Evolutionary conservation across 2,329 filamentous ascomycete species (phyloP).

Genomic region (Paecilomyces niveus): DNA sequence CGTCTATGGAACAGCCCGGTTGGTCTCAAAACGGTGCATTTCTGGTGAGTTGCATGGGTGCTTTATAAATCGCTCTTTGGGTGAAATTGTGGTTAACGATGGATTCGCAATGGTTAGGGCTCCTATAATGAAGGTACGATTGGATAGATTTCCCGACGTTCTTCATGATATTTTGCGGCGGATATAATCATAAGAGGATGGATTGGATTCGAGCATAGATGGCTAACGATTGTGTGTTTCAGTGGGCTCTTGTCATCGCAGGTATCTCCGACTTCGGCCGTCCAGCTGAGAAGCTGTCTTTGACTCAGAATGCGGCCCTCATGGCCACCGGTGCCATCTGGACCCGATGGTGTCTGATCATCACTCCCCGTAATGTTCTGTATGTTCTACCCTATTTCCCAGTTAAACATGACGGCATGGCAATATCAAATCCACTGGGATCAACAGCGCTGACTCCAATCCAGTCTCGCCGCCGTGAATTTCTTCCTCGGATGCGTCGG

Average conservation of each 20-base stretch:
- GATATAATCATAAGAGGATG: slow-evolving; percentile 2
- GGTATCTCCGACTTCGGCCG: slow-evolving; percentile 87
- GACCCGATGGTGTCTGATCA: slow-evolving; percentile 98
- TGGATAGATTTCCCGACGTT: neutral
- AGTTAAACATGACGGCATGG: neutral
- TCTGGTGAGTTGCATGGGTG: slow-evolving; percentile 58
- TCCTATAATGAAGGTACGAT: slow-evolving; percentile 75
- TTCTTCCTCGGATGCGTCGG: slow-evolving; percentile 94
- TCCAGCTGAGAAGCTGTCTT: slow-evolving; percentile 83
- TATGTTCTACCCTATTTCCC: slow-evolving; percentile 36
- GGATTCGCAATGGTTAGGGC: slow-evolving; percentile 52
- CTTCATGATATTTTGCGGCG: neutral
- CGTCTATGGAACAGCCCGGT: slow-evolving; percentile 77
- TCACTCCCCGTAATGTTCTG: slow-evolving; percentile 88
- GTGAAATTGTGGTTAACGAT: slow-evolving; percentile 8
- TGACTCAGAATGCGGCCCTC: slow-evolving; percentile 86
- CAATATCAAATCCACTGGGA: neutral
- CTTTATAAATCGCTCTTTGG: neutral
- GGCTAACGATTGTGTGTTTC: slow-evolving; percentile 4
- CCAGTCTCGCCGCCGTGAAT: slow-evolving; percentile 85
- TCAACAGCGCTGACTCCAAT: neutral
- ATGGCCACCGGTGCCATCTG: slow-evolving; percentile 91
- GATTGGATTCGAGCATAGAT: neutral
- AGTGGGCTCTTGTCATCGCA: slow-evolving; percentile 90
- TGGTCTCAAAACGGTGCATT: slow-evolving; percentile 90